phyloP scores from a whole-genome alignment of 768 basidiomycete species.

The Hemileccinum impolitum region DNA sequence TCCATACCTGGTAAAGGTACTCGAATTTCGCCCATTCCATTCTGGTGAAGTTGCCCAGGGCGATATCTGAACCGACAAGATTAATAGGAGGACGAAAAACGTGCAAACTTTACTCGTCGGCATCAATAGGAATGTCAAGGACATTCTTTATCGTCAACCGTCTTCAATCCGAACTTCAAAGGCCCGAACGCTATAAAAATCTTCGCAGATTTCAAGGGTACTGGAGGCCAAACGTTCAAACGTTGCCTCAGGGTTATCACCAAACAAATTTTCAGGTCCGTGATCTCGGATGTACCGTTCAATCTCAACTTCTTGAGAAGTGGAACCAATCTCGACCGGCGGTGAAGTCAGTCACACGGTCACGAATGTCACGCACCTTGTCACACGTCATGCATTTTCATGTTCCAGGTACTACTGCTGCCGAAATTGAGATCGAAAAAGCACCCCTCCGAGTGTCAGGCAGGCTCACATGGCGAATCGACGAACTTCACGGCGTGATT shows the following conservation, averaged over 20 bases:
- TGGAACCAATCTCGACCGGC: not conserved
- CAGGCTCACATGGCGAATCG: no score
- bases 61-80: no score
- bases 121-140: not conserved
- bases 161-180: not conserved
- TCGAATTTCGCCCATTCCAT: not conserved
- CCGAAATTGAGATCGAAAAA: no score
- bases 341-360: not conserved
- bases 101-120: not conserved
- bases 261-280: not conserved
- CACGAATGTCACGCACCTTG: no score
- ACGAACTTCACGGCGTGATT: no score
- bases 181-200: no score
- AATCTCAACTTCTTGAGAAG: not conserved
- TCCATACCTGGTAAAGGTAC: no score
- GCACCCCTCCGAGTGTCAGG: no score
- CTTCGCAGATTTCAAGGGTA: not conserved
- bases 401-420: no score
- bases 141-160: not conserved
- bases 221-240: no score
- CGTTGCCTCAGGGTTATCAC: not conserved
- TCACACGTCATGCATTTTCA: no score
- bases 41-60: not conserved
- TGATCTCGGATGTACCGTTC: not conserved
- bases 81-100: not conserved